Evolutionary conservation across 768 basidiomycete genomes (phyloP), one percentile per base, ranked within the genome.

Genomic region (Macrocybe gigantea): DNA sequence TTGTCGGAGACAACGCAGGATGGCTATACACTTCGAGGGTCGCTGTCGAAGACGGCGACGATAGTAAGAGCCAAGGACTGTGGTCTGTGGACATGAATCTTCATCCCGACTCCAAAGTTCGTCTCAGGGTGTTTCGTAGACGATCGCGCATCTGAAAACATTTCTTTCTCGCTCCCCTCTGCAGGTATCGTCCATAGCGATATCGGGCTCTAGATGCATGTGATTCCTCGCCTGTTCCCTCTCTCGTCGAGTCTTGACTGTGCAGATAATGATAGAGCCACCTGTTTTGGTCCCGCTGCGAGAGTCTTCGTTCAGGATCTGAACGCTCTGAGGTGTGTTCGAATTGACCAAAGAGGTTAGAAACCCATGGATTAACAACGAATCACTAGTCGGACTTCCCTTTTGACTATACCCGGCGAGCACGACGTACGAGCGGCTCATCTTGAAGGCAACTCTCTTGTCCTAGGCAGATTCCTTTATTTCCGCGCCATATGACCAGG

Each of bases 351-450:
- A 41, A 42, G 30, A 22, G 22, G 22, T 22, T 22, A 22, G 22
- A 22, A 22, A 4, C 6, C 33, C 33, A 41, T 8, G 34, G 5
- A 55, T 60, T 29, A 51, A 52, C 14, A 51, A 53, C 33, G 38
- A 51, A 14, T 49, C 7, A 51, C 30, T 55, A 70, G 66, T 50
- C 68, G 59, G 53, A 67, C 60, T 51, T 67, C 59, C 31, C 53
- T 74, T 5, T 51, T 75, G 10, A 69, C 63, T 48, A 43, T 75
- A 30, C 69, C 60, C 33, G 52, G 57, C 22, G 65, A 77, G 22
- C 68, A 76, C 48, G 85, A 87, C 53, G 65, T 87, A 13, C 78
- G 82, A 68, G 63, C 73, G 2, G 70, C 80, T 33, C 71, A 79
- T 59, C 63, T 87, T 5, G 66, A 63, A 33, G 74, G 68, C 3